These are phyloP conservation scores for Ustilago bromivora DNA, from an alignment of 1,284 basidiomycete genomes.

Conservation along the genomic window DNA sequence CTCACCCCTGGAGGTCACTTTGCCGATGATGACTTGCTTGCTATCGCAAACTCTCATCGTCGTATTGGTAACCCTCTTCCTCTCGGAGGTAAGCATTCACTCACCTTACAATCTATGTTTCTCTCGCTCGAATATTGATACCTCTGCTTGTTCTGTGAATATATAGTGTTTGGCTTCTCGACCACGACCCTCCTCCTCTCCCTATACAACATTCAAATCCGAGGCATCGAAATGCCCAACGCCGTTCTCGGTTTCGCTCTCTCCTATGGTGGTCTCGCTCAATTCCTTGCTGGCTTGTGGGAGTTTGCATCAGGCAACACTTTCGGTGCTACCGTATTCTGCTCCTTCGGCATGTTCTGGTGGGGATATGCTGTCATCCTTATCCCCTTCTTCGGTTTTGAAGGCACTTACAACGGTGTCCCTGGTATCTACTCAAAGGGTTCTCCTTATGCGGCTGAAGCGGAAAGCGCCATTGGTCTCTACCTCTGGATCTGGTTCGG, in stretches of 20 bases:
- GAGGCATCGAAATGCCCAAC: conserved; percentile 48
- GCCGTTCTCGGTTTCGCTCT: conserved; percentile 42
- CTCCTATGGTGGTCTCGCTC: conserved; percentile 47
- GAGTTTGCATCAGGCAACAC: conserved; percentile 61
- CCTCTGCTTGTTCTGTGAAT: not conserved
- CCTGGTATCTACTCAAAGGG: conserved; percentile 45
- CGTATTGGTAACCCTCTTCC: conserved; percentile 54
- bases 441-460: conserved; percentile 36
- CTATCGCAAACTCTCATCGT: conserved; percentile 50
- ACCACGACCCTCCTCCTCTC: conserved; percentile 52
- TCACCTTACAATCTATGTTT: not conserved
- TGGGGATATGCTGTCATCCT: conserved; percentile 58
- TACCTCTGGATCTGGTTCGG: conserved; percentile 59
- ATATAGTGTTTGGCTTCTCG: conserved; percentile 44
- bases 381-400: conserved; percentile 56
- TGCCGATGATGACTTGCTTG: conserved; percentile 53
- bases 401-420: conserved; percentile 46
- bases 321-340: conserved; percentile 56
- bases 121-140: not conserved
- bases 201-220: conserved; percentile 50
- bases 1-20: conserved; percentile 56
- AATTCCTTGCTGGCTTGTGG: conserved; percentile 60
- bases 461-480: conserved; percentile 38
- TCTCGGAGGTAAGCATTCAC: conserved; percentile 42
- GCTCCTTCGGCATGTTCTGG: conserved; percentile 56